Evolutionary conservation across 257 asterid species (phyloP), one percentile per base, ranked within the genome.

Genomic region (Coffea eugenioides): DNA sequence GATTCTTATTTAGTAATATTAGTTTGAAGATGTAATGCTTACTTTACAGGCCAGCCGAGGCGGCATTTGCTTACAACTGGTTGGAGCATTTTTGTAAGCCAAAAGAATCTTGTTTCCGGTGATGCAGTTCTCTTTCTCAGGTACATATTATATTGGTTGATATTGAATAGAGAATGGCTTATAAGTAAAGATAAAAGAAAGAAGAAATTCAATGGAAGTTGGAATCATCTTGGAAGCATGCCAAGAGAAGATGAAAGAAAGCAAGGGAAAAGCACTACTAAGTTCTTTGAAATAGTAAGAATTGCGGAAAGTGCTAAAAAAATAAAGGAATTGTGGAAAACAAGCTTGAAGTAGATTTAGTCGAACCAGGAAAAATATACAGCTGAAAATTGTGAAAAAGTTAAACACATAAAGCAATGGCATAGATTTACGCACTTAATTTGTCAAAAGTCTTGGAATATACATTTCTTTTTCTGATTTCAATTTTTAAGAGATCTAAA

Each of bases 41-140:
- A 57, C 67, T 66, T 61, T 80, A 74, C 94, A 96, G 99, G 99
- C 78, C 99, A 94, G 91, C 99, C 99, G 11, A 91, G 99, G 88
- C 88, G 99, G 39, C 99, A 96, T 91, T 87, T 96, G 91, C 98
- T 94, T 75, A 94, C 98, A 57, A 96, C 99, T 10, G 98, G 99
- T 68, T 96, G 99, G 99, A 96, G 99, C 78, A 86, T 90, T 69
- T 96, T 96, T 66, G 97, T 92, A 64, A 91, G 97, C 90, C 98
- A 96, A 84, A 96, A 94, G 77, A 92, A 94, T 84, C 97, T 96
- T 34, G 90, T 90, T 5, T 87, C 98, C 0, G 97, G 98, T 36
- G 99, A 94, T 84, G 99, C 98, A 1, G 98, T 96, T 81, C 93
- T 96, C 79, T 96, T 96, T 86, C 83, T 96, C 79, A 94, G 99